These are phyloP conservation scores for Microglena sp. DNA, from an alignment of 139 green algal species.

Conservation along the genomic window DNA sequence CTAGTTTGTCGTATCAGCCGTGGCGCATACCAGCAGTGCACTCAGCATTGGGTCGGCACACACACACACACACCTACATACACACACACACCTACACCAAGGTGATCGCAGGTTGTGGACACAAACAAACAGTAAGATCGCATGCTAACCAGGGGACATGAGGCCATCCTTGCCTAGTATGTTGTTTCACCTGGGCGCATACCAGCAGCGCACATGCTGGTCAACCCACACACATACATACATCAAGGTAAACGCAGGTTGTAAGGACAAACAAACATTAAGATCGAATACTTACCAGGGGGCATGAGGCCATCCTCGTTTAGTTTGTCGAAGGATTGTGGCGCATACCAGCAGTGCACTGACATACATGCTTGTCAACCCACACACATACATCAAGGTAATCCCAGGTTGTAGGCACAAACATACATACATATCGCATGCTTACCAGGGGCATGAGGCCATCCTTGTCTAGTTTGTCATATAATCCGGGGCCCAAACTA, in stretches of 20 bases:
- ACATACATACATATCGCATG: neutral
- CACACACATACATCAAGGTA: too few relatives aligned
- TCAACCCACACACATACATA: neutral
- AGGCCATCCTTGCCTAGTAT: conserved; percentile 97
- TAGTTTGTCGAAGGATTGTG: conserved; percentile 96
- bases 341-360: conserved; percentile 53
- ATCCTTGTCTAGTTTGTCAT: conserved; percentile 98
- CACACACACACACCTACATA: too few relatives aligned
- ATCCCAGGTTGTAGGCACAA: too few relatives aligned
- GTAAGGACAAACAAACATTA: too few relatives aligned
- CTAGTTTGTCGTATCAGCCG: conserved; percentile 96
- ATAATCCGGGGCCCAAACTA: conserved; percentile 76
- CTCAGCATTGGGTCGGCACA: conserved; percentile 58
- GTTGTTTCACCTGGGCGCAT: conserved; percentile 86
- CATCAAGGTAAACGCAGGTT: neutral
- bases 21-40: conserved; percentile 59
- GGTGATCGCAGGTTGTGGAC: too few relatives aligned
- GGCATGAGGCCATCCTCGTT: conserved; percentile 90
- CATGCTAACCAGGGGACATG: conserved; percentile 34
- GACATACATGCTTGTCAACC: too few relatives aligned
- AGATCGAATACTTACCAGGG: too few relatives aligned
- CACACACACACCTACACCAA: too few relatives aligned
- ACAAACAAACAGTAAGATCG: neutral
- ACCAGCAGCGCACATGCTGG: conserved; percentile 31
- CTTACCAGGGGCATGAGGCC: conserved; percentile 64